These are phyloP conservation scores for Fonsecaea nubica DNA, from an alignment of 2,329 filamentous ascomycete genomes.

Conservation along the genomic window DNA sequence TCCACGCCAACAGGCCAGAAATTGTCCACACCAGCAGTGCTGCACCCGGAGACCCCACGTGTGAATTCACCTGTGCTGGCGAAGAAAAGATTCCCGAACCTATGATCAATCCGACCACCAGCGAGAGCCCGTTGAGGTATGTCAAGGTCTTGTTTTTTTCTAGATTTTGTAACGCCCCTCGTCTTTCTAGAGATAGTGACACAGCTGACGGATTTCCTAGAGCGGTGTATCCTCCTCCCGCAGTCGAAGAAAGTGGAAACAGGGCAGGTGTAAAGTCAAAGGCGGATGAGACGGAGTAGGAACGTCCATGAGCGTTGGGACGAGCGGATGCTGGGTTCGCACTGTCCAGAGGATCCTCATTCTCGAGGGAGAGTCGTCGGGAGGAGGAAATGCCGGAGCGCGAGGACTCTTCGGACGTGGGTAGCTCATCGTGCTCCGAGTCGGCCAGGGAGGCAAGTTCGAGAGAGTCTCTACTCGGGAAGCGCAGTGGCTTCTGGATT, in stretches of 20 bases:
- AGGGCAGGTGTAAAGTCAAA: slow-evolving; percentile 96
- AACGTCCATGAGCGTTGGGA: slow-evolving; percentile 64
- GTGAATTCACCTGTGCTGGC: slow-evolving; percentile 87
- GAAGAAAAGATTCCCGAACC: slow-evolving; percentile 96
- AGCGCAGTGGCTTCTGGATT: slow-evolving; percentile 33
- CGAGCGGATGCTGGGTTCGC: slow-evolving; percentile 56
- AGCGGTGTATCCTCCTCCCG: slow-evolving; percentile 78
- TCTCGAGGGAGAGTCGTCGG: slow-evolving; percentile 83
- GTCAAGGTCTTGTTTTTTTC: slow-evolving; percentile 97
- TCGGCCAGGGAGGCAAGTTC: slow-evolving; percentile 95
- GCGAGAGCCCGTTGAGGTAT: slow-evolving; percentile 87
- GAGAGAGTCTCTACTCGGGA: slow-evolving; percentile 81
- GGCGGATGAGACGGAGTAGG: slow-evolving; percentile 88
- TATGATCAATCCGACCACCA: slow-evolving; percentile 92
- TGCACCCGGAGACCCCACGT: slow-evolving; percentile 88
- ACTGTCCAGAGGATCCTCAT: slow-evolving; percentile 75
- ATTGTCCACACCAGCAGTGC: slow-evolving; percentile 90
- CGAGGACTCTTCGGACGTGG: slow-evolving; percentile 70
- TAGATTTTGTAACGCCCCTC: slow-evolving; percentile 73
- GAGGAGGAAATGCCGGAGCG: slow-evolving; percentile 91
- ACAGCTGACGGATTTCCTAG: slow-evolving; percentile 75
- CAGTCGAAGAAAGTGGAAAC: slow-evolving; percentile 86
- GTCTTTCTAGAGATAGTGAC: slow-evolving; percentile 50
- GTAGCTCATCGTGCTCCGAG: slow-evolving; percentile 68
- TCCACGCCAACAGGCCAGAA: slow-evolving; percentile 93